Conservation (phyloP, 805 yeast genomes). For the Jamesozyma hellenica region DNA sequence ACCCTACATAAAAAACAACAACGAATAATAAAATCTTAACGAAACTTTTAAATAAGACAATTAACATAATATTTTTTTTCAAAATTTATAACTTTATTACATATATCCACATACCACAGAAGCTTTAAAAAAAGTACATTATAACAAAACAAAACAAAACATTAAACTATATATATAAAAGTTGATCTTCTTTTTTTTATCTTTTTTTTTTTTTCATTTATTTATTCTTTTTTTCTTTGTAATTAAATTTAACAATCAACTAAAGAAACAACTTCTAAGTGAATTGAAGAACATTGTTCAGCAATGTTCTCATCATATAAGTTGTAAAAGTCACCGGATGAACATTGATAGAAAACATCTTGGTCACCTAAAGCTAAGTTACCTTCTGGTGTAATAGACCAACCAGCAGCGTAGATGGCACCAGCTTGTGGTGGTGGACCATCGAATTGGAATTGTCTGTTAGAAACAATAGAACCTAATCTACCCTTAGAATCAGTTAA, state of each 20-base stretch:
- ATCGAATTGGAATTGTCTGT: slow-evolving; percentile 66
- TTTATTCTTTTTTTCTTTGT: neutral
- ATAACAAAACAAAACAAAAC: neutral
- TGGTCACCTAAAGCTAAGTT: slow-evolving; percentile 49
- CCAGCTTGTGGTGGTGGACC: slow-evolving; percentile 71
- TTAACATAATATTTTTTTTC: too few relatives aligned
- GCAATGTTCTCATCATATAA: slow-evolving; percentile 49
- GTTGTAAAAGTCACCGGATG: slow-evolving; percentile 58
- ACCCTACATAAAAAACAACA: too few relatives aligned
- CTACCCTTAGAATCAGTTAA: slow-evolving; percentile 47
- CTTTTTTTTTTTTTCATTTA: too few relatives aligned
- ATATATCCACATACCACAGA: too few relatives aligned
- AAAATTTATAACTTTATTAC: too few relatives aligned
- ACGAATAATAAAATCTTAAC: too few relatives aligned
- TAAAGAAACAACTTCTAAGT: slow-evolving; percentile 41
- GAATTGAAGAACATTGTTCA: slow-evolving; percentile 46
- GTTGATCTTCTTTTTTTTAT: neutral
- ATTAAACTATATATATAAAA: neutral
- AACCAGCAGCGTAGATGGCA: slow-evolving; percentile 49
- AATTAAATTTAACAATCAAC: slow-evolving; percentile 34
- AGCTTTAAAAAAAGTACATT: neutral
- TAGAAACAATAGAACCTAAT: slow-evolving; percentile 59
- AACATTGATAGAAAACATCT: slow-evolving; percentile 53
- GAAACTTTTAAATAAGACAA: too few relatives aligned
- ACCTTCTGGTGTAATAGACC: slow-evolving; percentile 47